phyloP scores from a whole-genome alignment of 1,284 basidiomycete genomes.

The Xerocomus cyaneibrunnescens region DNA sequence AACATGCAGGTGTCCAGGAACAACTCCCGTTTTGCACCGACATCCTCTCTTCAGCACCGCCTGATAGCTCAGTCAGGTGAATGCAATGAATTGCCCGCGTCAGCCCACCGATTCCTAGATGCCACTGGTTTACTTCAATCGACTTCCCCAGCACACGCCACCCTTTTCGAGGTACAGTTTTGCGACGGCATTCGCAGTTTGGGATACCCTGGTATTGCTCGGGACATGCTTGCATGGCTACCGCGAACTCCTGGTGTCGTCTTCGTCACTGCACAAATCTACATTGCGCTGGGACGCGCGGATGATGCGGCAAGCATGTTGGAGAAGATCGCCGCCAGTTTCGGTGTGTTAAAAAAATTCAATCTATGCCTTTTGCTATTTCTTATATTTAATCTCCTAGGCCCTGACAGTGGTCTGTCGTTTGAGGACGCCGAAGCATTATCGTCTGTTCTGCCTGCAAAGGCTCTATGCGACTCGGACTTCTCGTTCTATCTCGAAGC shows the following conservation, averaged over 20 bases:
- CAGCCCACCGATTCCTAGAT: slow-evolving; percentile 69
- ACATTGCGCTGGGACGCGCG: slow-evolving; percentile 65
- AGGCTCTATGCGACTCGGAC: slow-evolving; percentile 55
- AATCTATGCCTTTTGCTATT: background rate
- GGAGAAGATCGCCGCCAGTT: slow-evolving; percentile 73
- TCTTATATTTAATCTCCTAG: slow-evolving; percentile 37
- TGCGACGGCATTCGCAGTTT: slow-evolving; percentile 67
- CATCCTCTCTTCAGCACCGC: slow-evolving; percentile 70
- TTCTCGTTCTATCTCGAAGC: slow-evolving; percentile 79
- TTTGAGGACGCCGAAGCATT: slow-evolving; percentile 66
- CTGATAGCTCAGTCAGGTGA: slow-evolving; percentile 57
- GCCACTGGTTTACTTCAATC: slow-evolving; percentile 63
- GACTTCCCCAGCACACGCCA: slow-evolving; percentile 60
- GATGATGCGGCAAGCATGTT: slow-evolving; percentile 74
- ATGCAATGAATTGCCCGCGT: slow-evolving; percentile 47
- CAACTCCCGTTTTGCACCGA: slow-evolving; percentile 47
- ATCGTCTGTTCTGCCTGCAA: slow-evolving; percentile 58
- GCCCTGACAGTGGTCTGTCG: slow-evolving; percentile 51
- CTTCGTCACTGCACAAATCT: slow-evolving; percentile 72
- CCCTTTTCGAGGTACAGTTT: slow-evolving; percentile 67
- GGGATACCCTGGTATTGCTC: slow-evolving; percentile 62
- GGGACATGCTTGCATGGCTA: slow-evolving; percentile 69
- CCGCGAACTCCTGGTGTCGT: slow-evolving; percentile 73
- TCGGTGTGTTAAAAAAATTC: slow-evolving; percentile 54
- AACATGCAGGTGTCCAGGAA: slow-evolving; percentile 67